Percentiles rank a stretch among this genome's conserved stretches.
Evolutionary conservation across 2,329 filamentous ascomycete genomes (phyloP).

Genomic region (Aspergillus neotritici): DNA sequence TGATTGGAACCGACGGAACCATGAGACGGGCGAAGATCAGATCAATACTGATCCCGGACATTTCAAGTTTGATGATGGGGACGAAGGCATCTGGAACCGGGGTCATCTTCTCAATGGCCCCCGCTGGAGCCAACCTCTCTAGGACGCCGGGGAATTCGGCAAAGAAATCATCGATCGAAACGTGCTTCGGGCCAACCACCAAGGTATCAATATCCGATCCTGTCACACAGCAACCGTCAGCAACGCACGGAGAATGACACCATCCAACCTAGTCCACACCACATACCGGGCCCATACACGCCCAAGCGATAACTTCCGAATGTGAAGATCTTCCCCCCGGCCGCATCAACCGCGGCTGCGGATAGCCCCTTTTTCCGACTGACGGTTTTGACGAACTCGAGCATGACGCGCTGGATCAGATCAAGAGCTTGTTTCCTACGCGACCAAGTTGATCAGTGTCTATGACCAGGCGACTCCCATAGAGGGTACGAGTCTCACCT

Average conservation of each 20-base stretch:
- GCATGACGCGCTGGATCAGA: constrained; percentile 70
- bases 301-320: constrained; percentile 94
- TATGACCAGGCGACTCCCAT: background rate
- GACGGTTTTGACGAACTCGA: constrained; percentile 81
- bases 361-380: constrained; percentile 68
- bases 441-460: constrained; percentile 5
- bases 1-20: constrained; percentile 64
- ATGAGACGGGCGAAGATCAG: constrained; percentile 78
- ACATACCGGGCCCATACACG: constrained; percentile 71
- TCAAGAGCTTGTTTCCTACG: constrained; percentile 64
- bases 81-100: constrained; percentile 87
- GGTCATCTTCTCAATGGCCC: constrained; percentile 77
- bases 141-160: constrained; percentile 76
- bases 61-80: constrained; percentile 95
- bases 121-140: constrained; percentile 65
- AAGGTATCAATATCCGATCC: constrained; percentile 98
- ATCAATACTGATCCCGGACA: constrained; percentile 87
- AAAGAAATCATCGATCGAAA: constrained; percentile 88
- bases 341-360: constrained; percentile 70
- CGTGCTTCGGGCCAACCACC: constrained; percentile 83
- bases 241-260: background rate
- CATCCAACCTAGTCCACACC: constrained; percentile 11
- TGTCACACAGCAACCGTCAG: constrained; percentile 22
- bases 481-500: constrained; percentile 49
- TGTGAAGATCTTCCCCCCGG: constrained; percentile 88